Evolutionary conservation across 805 yeast genomes (phyloP).

Genomic region (Yarrowia sp.): DNA sequence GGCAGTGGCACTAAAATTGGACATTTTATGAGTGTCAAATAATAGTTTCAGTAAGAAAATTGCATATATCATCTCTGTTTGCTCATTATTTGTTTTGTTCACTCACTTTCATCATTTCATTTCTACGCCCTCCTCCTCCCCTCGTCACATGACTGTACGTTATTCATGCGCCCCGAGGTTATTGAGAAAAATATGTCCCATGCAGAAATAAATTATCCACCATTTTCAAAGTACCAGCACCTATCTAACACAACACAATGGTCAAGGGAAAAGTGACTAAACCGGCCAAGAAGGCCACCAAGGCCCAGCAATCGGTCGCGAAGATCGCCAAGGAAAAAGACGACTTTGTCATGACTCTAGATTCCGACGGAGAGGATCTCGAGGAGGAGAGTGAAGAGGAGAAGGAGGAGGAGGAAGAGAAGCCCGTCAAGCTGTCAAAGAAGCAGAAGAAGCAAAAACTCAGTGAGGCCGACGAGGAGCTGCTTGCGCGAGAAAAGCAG

Average conservation of each 20-base stretch:
- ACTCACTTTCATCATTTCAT: no score
- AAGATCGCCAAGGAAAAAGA: constrained; percentile 44
- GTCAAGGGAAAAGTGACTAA: constrained; percentile 27
- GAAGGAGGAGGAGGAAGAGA: constrained; percentile 42
- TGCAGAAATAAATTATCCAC: constrained; percentile 35
- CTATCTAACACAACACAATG: constrained; percentile 1
- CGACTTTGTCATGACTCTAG: constrained; percentile 79
- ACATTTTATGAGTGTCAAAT: no score
- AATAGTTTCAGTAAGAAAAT: no score
- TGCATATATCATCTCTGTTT: no score
- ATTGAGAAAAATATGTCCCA: constrained; percentile 34
- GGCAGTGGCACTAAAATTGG: no score
- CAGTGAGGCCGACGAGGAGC: constrained; percentile 54
- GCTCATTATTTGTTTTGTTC: no score
- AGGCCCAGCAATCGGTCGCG: constrained; percentile 25
- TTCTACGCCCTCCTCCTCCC: no score
- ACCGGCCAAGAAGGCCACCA: constrained; percentile 19
- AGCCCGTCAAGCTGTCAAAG: constrained; percentile 40
- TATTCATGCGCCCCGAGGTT: constrained; percentile 5
- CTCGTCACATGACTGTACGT: constrained; percentile 13
- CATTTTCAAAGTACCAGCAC: neutral
- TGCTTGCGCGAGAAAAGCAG: constrained; percentile 27
- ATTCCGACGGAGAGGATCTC: constrained; percentile 76
- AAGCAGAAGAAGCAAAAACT: constrained; percentile 46
- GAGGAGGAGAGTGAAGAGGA: constrained; percentile 52